Evolutionary conservation across 2,329 filamentous ascomycete genomes (phyloP).

Genomic region (Coniochaeta prunicola): DNA sequence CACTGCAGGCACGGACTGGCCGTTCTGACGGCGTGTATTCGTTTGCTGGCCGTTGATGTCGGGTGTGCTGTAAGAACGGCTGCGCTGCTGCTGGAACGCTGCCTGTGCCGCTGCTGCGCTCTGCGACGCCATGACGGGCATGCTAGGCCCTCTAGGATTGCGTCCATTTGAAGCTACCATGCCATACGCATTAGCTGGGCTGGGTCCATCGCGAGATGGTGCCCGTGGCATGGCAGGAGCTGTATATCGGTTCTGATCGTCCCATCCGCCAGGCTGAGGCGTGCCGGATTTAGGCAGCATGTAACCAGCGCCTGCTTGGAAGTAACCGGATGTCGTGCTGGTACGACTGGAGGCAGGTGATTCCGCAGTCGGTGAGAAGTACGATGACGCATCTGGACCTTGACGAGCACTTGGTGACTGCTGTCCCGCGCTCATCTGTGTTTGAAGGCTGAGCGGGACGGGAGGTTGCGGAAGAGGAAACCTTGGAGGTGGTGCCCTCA

Average conservation of each 20-base stretch:
- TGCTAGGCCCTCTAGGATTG: slow-evolving; percentile 67
- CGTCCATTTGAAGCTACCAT: slow-evolving; percentile 45
- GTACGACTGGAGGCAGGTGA: slow-evolving; percentile 70
- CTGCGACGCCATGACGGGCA: slow-evolving; percentile 58
- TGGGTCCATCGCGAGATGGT: slow-evolving; percentile 69
- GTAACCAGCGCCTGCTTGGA: slow-evolving; percentile 40
- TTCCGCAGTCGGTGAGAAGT: slow-evolving; percentile 84
- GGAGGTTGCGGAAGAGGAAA: slow-evolving; percentile 60
- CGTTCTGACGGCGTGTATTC: slow-evolving; percentile 45
- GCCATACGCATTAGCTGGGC: slow-evolving; percentile 54
- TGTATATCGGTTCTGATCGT: slow-evolving; percentile 75
- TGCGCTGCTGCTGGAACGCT: slow-evolving; percentile 57
- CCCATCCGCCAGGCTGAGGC: slow-evolving; percentile 52
- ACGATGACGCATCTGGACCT: slow-evolving; percentile 57
- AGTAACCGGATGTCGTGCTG: slow-evolving; percentile 69
- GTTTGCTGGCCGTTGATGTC: slow-evolving; percentile 70
- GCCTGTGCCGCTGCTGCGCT: slow-evolving; percentile 36
- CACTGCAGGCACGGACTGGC: slow-evolving; percentile 53
- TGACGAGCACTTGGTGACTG: slow-evolving; percentile 54
- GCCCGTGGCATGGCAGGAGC: slow-evolving; percentile 79
- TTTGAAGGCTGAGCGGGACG: slow-evolving; percentile 62
- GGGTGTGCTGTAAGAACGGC: slow-evolving; percentile 89
- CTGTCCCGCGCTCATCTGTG: slow-evolving; percentile 32
- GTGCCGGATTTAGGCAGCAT: slow-evolving; percentile 70
- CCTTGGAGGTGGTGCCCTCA: slow-evolving; percentile 58